Conservation (phyloP, 345 rosid species). For the Tarenaya hassleriana region DNA sequence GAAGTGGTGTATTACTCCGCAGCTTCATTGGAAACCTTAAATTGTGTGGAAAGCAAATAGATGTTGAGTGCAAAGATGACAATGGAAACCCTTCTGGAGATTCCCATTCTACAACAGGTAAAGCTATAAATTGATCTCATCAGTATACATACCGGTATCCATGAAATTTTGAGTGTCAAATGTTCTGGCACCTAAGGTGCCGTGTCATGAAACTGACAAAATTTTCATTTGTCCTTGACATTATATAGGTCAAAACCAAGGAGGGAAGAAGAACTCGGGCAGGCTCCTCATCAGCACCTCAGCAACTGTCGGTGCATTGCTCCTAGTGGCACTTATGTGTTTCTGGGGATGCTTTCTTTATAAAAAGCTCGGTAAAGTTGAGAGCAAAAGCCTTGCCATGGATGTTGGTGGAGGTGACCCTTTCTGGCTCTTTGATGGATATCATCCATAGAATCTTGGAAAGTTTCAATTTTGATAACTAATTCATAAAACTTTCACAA, state of each 20-base stretch:
- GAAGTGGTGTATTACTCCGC: constrained; percentile 22
- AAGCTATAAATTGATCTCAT: constrained; percentile 5
- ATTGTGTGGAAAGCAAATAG: constrained; percentile 82
- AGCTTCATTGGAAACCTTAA: constrained; percentile 75
- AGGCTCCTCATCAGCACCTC: constrained; percentile 82
- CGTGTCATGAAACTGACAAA: neutral
- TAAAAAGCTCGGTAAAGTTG: constrained; percentile 91
- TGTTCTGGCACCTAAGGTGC: no score
- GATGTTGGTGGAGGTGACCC: constrained; percentile 73
- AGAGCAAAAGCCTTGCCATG: constrained; percentile 65
- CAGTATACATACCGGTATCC: neutral
- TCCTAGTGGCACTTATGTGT: constrained; percentile 96
- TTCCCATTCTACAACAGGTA: constrained; percentile 49
- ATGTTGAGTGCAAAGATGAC: constrained; percentile 49
- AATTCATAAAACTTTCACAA: no score
- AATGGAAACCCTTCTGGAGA: constrained; percentile 40
- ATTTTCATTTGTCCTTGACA: constrained; percentile 25
- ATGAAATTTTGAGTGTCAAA: no score
- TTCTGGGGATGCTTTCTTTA: constrained; percentile 99
- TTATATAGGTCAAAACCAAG: constrained; percentile 54
- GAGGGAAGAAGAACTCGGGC: constrained; percentile 68
- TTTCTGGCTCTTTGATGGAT: neutral
- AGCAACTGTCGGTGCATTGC: constrained; percentile 91
- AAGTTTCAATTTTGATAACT: neutral
- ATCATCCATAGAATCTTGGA: neutral